Evolutionary conservation across 208 protist species (phyloP).

Genomic region (Leishmania tropica): DNA sequence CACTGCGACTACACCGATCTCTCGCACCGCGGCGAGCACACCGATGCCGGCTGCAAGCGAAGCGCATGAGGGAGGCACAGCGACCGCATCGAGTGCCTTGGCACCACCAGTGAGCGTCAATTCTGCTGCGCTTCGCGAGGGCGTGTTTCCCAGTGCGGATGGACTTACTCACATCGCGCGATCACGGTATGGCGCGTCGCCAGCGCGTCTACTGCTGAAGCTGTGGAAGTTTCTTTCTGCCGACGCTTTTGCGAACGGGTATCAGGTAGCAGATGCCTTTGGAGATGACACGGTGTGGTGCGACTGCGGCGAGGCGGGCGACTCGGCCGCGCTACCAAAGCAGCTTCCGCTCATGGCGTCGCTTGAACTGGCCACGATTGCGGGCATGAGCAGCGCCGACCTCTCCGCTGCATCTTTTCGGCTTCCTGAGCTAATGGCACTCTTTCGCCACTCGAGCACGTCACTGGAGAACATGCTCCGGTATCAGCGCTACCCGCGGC

Average conservation of each 20-base stretch:
- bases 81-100: background rate
- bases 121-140: background rate
- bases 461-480: slow-evolving; percentile 43
- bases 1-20: slow-evolving; percentile 7
- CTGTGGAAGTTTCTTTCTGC: slow-evolving; percentile 56
- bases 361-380: slow-evolving; percentile 22
- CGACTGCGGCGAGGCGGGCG: slow-evolving; percentile 10
- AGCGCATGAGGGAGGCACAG: background rate
- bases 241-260: slow-evolving; percentile 47
- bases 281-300: slow-evolving; percentile 28
- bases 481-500: slow-evolving; percentile 21
- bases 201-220: slow-evolving; percentile 42
- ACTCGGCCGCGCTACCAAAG: background rate
- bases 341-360: slow-evolving; percentile 3
- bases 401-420: slow-evolving; percentile 48
- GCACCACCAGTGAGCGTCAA: background rate
- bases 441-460: slow-evolving; percentile 42
- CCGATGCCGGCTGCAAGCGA: background rate
- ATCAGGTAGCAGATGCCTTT: slow-evolving; percentile 55
- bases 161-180: slow-evolving; percentile 22
- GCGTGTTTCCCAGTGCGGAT: slow-evolving; percentile 3
- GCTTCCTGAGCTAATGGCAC: slow-evolving; percentile 41
- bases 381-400: slow-evolving; percentile 23
- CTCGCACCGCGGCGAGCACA: slow-evolving; percentile 13
- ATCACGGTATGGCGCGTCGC: slow-evolving; percentile 21